Base-by-base conservation (phyloP, 495 filamentous ascomycete species). In the Penicillium paradoxum region DNA sequence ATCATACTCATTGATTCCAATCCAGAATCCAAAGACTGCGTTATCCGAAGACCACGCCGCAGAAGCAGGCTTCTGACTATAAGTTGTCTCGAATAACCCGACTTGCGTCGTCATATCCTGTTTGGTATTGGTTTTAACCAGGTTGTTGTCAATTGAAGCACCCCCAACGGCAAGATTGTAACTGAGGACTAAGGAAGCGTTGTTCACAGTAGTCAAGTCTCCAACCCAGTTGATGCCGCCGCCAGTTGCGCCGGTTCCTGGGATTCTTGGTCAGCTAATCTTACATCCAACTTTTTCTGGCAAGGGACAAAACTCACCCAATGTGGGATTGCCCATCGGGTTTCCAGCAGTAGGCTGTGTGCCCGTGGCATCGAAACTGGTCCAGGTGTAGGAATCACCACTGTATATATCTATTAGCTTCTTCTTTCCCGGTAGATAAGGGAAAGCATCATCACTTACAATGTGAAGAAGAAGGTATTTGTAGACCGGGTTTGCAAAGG, bases 1-100 rank as follows among this genome's bases (percentile, higher is more conserved):
- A 45, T 9, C 25, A 36, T 66, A 73, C 71, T 93, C 89, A 54
- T 93, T 93, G 55, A 93, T 83, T 30, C 89, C 88, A 46, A 91
- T 85, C 78, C 84, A 93, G 38, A 88, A 70, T 3, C 79, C 79
- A 65, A 89, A 88, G 24, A 91, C 73, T 0, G 78, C 73, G 51
- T 88, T 72, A 6, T 71, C 60, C 2, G 79, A 73, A 10, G 71
- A 77, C 88, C 87, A 91, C 3, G 78, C 73, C 15, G 81, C 80
- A 46, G 61, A 64, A 2, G 48, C 51, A 4, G 78, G 66, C 37
- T 64, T 67, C 8, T 33, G 33, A 37, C 60, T 51, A 43, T 72
- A 72, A 4, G 42, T 38, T 6, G 53, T 55, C 19, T 68, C 53
- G 40, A 73, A 74, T 0, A 50, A 41, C 2, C 49, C 57, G 1